Evolutionary conservation across 2,329 filamentous ascomycete genomes (phyloP), one percentile per base, ranked within the genome.

Genomic region (Colletotrichum sublineola): DNA sequence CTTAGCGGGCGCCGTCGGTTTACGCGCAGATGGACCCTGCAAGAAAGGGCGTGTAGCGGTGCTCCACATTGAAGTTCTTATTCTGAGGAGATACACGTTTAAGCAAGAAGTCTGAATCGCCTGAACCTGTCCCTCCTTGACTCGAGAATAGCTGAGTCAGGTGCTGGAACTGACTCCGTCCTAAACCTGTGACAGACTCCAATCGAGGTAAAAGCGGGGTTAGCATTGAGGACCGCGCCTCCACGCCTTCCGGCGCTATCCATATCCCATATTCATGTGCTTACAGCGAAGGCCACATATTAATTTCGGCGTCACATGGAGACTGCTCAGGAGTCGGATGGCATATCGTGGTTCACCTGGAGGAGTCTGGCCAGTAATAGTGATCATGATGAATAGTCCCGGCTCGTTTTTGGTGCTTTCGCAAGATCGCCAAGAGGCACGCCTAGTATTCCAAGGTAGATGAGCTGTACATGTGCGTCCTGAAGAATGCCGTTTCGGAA

Each of bases 161-260:
- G 44, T 69, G 11, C 14, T 56, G 33, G 38, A 7, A 46, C 44
- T n/a, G 44, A 50, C 3, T 24, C 31, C 9, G 38, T 52, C n/a
- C n/a, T 20, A 44, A 50, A 42, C 3, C 31, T 63, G 42, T 3
- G 31, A 8, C 44, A 18, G 7, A 63, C 24, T 15, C 58, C 52
- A 1, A 36, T 36, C 4, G 46, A n/a, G 44, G n/a, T n/a, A 20
- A 11, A 73, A 48, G 77, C 75, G 8, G 78, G 70, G 1, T 57
- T 24, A 24, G 75, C 4, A 5, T 58, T 61, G 74, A 79, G 55
- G 76, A 80, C 64, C 58, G 69, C 7, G 77, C 78, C 0, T 78
- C 78, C 52, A 77, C 73, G 14, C 64, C 79, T 5, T 61, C 78
- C 14, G 78, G 78, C 12, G 62, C 80, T 6, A 78, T 79, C 38